Conservation (phyloP, 129 eudicot genomes). For the Cynara cardunculus region DNA sequence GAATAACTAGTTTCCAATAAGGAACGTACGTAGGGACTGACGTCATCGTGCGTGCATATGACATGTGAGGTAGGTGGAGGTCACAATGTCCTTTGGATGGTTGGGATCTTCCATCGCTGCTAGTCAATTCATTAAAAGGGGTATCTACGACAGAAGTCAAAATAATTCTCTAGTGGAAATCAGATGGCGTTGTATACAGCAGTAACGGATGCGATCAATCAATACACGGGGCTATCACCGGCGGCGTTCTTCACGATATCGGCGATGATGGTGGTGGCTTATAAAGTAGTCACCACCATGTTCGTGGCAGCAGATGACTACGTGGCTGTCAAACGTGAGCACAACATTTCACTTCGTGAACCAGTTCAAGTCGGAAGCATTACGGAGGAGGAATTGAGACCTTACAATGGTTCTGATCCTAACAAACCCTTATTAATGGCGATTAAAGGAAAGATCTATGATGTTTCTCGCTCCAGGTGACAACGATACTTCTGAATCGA, state of each 20-base stretch:
- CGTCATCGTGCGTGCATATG: too few species aligned
- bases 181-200: slow-evolving; percentile 29
- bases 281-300: slow-evolving; percentile 60
- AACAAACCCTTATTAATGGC: slow-evolving; percentile 84
- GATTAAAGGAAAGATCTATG: slow-evolving; percentile 81
- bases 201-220: slow-evolving; percentile 33
- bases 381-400: slow-evolving; percentile 56
- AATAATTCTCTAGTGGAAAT: background rate
- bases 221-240: slow-evolving; percentile 80
- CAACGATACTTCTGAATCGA: background rate
- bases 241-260: slow-evolving; percentile 59
- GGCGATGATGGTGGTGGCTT: slow-evolving; percentile 53
- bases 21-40: too few species aligned
- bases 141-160: background rate
- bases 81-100: too few species aligned
- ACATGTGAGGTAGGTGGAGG: too few species aligned
- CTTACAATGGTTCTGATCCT: slow-evolving; percentile 72
- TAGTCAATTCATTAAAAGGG: background rate
- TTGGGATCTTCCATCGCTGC: too few species aligned
- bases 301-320: slow-evolving; percentile 68
- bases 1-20: too few species aligned
- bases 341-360: slow-evolving; percentile 39
- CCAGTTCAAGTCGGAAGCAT: slow-evolving; percentile 77
- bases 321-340: slow-evolving; percentile 52
- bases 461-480: slow-evolving; percentile 84